phyloP scores from a whole-genome alignment of 495 filamentous ascomycete genomes.

The Hyaloscypha variabilis region DNA sequence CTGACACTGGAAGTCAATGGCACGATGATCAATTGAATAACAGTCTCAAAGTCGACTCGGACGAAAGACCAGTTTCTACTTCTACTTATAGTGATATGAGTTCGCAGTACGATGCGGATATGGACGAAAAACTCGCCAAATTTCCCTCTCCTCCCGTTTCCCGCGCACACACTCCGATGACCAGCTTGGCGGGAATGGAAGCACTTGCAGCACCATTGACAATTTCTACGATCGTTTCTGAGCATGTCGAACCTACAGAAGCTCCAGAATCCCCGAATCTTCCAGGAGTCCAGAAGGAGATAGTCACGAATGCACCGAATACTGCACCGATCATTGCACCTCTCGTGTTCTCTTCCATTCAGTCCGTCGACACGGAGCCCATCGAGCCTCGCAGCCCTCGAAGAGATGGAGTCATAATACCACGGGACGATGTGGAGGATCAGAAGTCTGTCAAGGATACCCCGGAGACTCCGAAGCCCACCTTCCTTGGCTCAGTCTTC shows the following conservation, averaged over 20 bases:
- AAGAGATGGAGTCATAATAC: constrained; percentile 50
- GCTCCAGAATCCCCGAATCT: constrained; percentile 11
- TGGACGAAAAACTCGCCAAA: constrained; percentile 46
- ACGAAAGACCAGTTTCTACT: constrained; percentile 26
- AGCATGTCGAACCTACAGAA: constrained; percentile 39
- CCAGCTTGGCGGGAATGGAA: constrained; percentile 29
- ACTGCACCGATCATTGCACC: constrained; percentile 22
- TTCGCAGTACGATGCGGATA: constrained; percentile 35
- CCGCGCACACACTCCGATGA: constrained; percentile 23
- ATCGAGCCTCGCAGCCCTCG: constrained; percentile 45
- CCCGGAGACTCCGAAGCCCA: constrained; percentile 36
- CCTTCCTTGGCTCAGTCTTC: constrained; percentile 48
- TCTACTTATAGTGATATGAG: constrained; percentile 34
- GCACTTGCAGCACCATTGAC: constrained; percentile 24
- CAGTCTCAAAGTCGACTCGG: constrained; percentile 10
- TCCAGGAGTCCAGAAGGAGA: constrained; percentile 36
- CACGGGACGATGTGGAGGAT: constrained; percentile 38
- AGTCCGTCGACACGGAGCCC: constrained; percentile 42
- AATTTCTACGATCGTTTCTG: constrained; percentile 29
- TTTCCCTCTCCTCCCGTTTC: constrained; percentile 50
- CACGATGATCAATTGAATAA: constrained; percentile 27
- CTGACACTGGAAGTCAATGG: constrained; percentile 32
- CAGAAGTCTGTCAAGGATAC: constrained; percentile 16
- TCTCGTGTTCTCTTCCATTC: constrained; percentile 38
- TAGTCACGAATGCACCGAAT: constrained; percentile 30